These are phyloP conservation scores for Phaffia australis DNA, from an alignment of 768 basidiomycete species.

Conservation along the genomic window DNA sequence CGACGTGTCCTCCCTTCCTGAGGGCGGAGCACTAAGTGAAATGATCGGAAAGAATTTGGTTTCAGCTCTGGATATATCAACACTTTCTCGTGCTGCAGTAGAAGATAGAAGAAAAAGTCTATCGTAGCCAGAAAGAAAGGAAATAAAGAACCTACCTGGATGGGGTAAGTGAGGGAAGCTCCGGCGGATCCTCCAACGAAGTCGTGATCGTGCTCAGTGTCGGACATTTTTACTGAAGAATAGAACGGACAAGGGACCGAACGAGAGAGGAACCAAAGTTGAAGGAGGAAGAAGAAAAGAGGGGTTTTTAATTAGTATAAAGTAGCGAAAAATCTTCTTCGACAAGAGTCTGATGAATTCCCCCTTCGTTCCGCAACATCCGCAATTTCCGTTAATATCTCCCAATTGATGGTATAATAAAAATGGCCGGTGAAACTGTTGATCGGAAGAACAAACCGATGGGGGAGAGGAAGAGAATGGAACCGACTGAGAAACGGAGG, in stretches of 20 bases:
- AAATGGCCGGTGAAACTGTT: too few species aligned
- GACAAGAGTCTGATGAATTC: too few species aligned
- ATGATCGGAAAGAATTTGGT: not conserved
- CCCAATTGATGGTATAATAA: too few species aligned
- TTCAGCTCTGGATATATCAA: not conserved
- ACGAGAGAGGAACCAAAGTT: not conserved
- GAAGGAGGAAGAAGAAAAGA: not conserved
- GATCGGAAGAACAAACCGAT: too few species aligned
- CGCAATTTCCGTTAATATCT: too few species aligned
- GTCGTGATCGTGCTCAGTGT: slow-evolving; percentile 73
- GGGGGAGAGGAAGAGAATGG: too few species aligned
- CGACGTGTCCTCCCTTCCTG: slow-evolving; percentile 55
- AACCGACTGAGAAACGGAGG: too few species aligned
- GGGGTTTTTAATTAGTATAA: not conserved
- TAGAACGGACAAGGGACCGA: not conserved
- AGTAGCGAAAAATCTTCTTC: too few species aligned
- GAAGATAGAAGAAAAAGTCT: not conserved
- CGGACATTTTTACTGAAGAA: slow-evolving; percentile 28
- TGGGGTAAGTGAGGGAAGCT: slow-evolving; percentile 37
- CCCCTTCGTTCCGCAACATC: too few species aligned
- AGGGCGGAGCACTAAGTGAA: slow-evolving; percentile 73
- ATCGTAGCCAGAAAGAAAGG: not conserved
- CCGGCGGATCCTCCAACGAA: slow-evolving; percentile 57
- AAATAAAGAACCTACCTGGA: slow-evolving; percentile 26
- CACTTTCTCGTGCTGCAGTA: not conserved